Conservation (phyloP, 2,329 filamentous ascomycete genomes). For the Waltergamsia citrina region DNA sequence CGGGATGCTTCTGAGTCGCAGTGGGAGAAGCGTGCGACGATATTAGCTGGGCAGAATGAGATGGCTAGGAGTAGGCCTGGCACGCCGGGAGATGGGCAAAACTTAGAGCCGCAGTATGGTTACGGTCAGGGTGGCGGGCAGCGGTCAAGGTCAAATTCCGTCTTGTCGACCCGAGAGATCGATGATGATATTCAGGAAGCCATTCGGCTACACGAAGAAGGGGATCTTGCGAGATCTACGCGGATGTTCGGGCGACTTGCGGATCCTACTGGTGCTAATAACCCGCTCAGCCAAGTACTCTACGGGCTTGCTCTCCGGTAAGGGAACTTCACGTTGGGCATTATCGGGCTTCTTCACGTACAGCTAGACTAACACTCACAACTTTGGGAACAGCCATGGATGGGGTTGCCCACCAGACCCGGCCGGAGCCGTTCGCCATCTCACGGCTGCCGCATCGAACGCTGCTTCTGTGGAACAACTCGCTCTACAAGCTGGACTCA, state of each 20-base stretch:
- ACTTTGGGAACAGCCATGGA: constrained; percentile 57
- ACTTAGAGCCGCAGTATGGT: constrained; percentile 5
- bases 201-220: constrained; percentile 85
- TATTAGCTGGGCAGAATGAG: constrained; percentile 61
- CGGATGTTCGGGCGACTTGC: constrained; percentile 75
- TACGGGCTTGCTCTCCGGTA: constrained; percentile 86
- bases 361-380: neutral
- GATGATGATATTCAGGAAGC: constrained; percentile 82
- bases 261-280: constrained; percentile 75
- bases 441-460: constrained; percentile 83
- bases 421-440: constrained; percentile 67
- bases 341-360: constrained; percentile 8
- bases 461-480: constrained; percentile 78
- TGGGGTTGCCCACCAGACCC: constrained; percentile 79
- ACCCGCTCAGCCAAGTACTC: constrained; percentile 88
- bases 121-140: neutral
- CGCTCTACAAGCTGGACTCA: constrained; percentile 77
- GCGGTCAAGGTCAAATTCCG: neutral
- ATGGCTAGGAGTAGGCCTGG: constrained; percentile 31
- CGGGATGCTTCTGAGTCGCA: constrained; percentile 50
- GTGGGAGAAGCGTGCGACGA: constrained; percentile 93
- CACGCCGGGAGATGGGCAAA: constrained; percentile 10
- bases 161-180: constrained; percentile 39
- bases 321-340: no score
- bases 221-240: constrained; percentile 73